Evolutionary conservation across 306 rosid species (phyloP), one percentile per base, ranked within the genome.

Genomic region (Rosa persica): DNA sequence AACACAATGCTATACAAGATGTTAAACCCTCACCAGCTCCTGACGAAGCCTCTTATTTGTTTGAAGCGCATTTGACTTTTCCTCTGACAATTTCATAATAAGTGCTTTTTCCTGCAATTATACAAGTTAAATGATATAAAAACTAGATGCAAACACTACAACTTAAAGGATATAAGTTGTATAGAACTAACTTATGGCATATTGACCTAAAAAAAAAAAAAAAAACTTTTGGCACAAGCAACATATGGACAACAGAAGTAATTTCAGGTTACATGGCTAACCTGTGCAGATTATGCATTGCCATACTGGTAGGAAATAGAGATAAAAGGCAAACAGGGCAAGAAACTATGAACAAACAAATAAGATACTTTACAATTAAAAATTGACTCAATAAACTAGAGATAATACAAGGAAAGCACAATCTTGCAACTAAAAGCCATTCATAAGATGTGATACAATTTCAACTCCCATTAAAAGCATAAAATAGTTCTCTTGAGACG

Each of bases 41-140:
- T 94, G 96, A 52, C 91, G 93, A 46, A 91, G 90, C 89, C 81
- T 89, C 88, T 49, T 92, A 72, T 82, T 85, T 88, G 84, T 90
- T 88, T 86, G 94, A 72, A 84, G 39, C 27, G 93, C 94, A 79
- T 38, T 85, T 79, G 80, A 87, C 89, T 90, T 94, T 78, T 94
- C 98, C 76, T 90, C 93, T 1, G 86, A 89, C 80, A 94, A 78
- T 87, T 85, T 92, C 20, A 86, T 78, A 77, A 94, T 88, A 70
- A 90, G 83, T 72, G 91, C 86, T 81, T 79, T 92, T 75, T 89
- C 90, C 98, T 94, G 93, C 85, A 86, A 66, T n/a, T 47, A 68
- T 74, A 40, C 74, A 58, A 73, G 46, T 16, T 74, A 74, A 80
- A 69, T 20, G 70, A 80, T 78, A 78, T 73, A 72, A 70, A 36